phyloP scores from a whole-genome alignment of 306 rosid genomes.

The Hippophae tibetana region DNA sequence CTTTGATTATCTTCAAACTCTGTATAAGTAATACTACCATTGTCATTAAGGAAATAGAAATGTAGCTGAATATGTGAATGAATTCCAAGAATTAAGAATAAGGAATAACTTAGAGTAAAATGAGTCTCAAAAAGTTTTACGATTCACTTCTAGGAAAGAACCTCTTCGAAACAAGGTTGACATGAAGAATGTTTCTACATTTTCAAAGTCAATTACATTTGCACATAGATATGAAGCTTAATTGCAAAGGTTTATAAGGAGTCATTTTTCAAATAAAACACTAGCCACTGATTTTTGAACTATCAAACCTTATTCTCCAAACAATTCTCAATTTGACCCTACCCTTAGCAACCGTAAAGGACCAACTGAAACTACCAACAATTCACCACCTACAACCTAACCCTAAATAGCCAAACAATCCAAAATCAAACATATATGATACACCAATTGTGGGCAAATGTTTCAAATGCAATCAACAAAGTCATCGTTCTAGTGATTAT shows the following conservation, averaged over 20 bases:
- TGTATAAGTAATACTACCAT: background rate
- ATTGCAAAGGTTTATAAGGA: too few species aligned
- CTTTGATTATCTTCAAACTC: background rate
- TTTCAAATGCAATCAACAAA: background rate
- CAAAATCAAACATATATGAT: background rate
- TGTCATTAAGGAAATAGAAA: background rate
- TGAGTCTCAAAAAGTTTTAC: fast-evolving
- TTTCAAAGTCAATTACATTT: too few species aligned
- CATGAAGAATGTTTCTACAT: background rate
- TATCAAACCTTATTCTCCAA: background rate
- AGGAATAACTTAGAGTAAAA: background rate
- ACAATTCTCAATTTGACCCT: too few species aligned
- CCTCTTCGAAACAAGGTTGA: background rate
- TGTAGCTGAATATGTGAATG: background rate
- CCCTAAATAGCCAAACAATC: background rate
- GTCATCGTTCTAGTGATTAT: background rate
- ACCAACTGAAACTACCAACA: background rate
- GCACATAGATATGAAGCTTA: too few species aligned
- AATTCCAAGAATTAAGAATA: background rate
- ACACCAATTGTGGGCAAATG: background rate
- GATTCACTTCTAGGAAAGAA: background rate
- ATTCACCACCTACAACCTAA: background rate
- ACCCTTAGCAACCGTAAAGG: too few species aligned
- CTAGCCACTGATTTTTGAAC: background rate
- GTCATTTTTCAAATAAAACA: too few species aligned